phyloP scores from a whole-genome alignment of 805 yeast genomes.

The Kregervanrija delftensis region DNA sequence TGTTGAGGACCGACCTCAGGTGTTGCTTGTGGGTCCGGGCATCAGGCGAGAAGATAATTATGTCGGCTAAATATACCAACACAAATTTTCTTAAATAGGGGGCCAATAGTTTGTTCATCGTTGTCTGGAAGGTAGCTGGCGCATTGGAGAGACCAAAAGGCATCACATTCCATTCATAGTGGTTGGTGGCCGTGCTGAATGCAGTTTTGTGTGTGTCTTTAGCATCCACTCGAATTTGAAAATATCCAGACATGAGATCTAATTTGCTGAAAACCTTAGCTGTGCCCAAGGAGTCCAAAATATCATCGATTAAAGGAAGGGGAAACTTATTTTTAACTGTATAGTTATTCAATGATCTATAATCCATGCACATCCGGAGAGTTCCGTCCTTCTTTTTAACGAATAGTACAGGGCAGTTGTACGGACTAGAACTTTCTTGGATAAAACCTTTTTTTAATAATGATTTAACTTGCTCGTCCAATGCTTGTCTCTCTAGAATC shows the following conservation, averaged over 20 bases:
- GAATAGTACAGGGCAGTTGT: constrained; percentile 11
- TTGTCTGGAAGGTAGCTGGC: constrained; percentile 15
- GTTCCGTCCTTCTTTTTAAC: constrained; percentile 15
- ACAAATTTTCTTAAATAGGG: background rate
- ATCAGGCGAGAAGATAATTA: background rate
- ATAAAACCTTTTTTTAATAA: constrained; percentile 4
- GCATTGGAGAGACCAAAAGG: constrained; percentile 23
- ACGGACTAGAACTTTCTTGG: constrained; percentile 6
- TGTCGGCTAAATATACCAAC: constrained; percentile 1
- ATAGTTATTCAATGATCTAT: constrained; percentile 9
- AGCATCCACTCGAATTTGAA: constrained; percentile 10
- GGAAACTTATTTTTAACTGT: constrained; percentile 15
- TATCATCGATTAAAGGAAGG: constrained; percentile 14
- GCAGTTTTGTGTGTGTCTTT: constrained; percentile 15
- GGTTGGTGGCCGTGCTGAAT: constrained; percentile 9
- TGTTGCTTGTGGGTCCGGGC: background rate
- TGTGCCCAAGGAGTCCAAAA: constrained; percentile 3
- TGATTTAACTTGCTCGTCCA: background rate
- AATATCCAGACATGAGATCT: constrained; percentile 14
- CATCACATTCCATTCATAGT: constrained; percentile 19
- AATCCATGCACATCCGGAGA: constrained; percentile 15
- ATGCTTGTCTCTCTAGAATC: background rate
- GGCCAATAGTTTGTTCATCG: background rate
- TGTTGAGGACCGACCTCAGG: background rate
- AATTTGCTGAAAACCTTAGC: constrained; percentile 11